Evolutionary conservation across 352 stramenopile species (phyloP).

Genomic region (Phytophthora foliorum): DNA sequence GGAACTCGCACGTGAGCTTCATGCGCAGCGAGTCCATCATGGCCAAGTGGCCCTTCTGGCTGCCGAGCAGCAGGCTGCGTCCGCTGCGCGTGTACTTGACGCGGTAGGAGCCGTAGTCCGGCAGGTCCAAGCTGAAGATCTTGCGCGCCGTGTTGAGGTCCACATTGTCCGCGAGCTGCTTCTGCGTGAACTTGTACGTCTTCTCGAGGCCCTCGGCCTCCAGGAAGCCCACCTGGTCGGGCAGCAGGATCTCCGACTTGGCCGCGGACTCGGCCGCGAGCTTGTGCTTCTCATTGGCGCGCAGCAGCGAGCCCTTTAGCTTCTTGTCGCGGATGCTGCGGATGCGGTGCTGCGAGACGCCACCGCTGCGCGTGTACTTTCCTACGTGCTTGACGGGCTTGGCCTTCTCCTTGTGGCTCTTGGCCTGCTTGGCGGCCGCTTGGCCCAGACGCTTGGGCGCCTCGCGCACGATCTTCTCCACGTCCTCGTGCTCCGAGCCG

Average conservation of each 20-base stretch:
- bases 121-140: slow-evolving; percentile 96
- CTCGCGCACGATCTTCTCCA: slow-evolving; percentile 64
- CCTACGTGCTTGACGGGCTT: slow-evolving; percentile 62
- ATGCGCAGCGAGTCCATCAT: slow-evolving; percentile 95
- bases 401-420: slow-evolving; percentile 23
- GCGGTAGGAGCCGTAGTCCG: slow-evolving; percentile 94
- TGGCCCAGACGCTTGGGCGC: slow-evolving; percentile 70
- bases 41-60: slow-evolving; percentile 95
- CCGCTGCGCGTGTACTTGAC: slow-evolving; percentile 97
- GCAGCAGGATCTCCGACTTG: slow-evolving; percentile 93
- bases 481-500: slow-evolving; percentile 71
- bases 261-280: slow-evolving; percentile 88
- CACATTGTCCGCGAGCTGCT: slow-evolving; percentile 86
- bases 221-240: slow-evolving; percentile 86
- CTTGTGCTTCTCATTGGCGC: slow-evolving; percentile 83
- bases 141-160: slow-evolving; percentile 96
- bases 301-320: slow-evolving; percentile 77
- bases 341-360: slow-evolving; percentile 67
- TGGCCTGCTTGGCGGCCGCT: slow-evolving; percentile 26
- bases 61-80: slow-evolving; percentile 94
- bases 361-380: slow-evolving; percentile 78
- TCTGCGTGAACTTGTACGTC: slow-evolving; percentile 97
- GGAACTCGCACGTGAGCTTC: slow-evolving; percentile 94
- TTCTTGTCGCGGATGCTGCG: slow-evolving; percentile 92
- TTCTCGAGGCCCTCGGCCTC: slow-evolving; percentile 97